Base-by-base conservation (phyloP, 768 basidiomycete genomes). In the Boletus fagicola region DNA sequence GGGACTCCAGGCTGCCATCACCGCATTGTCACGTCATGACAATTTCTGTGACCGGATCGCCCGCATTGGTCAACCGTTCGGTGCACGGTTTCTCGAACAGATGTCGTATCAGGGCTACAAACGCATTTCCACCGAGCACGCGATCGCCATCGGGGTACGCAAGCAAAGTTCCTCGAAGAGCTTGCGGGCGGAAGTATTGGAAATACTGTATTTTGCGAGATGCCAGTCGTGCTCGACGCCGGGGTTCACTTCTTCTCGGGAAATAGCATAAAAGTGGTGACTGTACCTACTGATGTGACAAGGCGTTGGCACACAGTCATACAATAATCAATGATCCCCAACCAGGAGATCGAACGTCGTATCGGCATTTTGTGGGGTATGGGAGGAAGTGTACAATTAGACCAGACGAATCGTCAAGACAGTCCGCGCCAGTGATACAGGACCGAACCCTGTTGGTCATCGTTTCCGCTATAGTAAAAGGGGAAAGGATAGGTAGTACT, bases 391-490 rank as follows among this genome's bases (percentile, higher is more conserved):
- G 35, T 42, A 28, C 24, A 12, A 11, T 44, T 11, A 4, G 13
- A 28, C 20, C 22, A 3, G 20, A 18, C 0, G 8, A 20, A 42
- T 35, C 42, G n/a, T 66, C 67, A 74, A 15, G 76, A 70, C 10
- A 77, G 54, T 18, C 88, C 88, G 53, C 81, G 83, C 87, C 87
- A 89, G 59, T 83, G 81, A 67, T 88, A 89, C 35, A 89, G 65
- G 3, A 88, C 84, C 31, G 78, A 75, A 12, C 87, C 87, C 87
- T 89, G 53, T 35, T 26, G 15, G 40, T 7, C 28, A 30, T 58
- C 22, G 40, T 26, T 16, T 28, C 20, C 13, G 36, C 11, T 53
- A 26, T 18, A 38, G 46, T 20, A 6, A 26, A n/a, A 39, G 4
- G 18, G 0, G 16, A 43, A 11, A 1, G 10, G 8, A 42, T 0